Conservation (phyloP, 2,329 filamentous ascomycete genomes). For the Lachnellula hyalina region DNA sequence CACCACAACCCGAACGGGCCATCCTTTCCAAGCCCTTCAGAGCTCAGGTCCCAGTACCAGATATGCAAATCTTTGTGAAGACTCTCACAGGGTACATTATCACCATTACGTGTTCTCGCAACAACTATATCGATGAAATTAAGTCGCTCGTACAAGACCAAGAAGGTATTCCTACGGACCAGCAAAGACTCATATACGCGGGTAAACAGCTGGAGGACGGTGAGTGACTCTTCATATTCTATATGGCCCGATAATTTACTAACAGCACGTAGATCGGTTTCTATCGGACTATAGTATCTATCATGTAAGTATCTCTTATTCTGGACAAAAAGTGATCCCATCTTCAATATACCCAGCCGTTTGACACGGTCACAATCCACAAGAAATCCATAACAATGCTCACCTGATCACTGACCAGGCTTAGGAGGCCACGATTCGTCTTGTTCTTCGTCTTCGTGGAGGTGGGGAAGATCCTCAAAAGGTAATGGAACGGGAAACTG, state of each 20-base stretch:
- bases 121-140: constrained; percentile 96
- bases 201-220: constrained; percentile 98
- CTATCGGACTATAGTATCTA: not conserved
- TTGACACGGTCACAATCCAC: not conserved
- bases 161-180: constrained; percentile 92
- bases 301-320: not conserved
- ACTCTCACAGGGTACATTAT: constrained; percentile 99
- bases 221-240: not conserved
- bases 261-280: not conserved
- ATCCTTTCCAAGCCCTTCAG: too few relatives aligned
- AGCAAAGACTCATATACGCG: constrained; percentile 94
- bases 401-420: not conserved
- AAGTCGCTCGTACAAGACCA: constrained; percentile 99
- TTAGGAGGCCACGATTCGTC: not conserved
- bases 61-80: constrained; percentile 70
- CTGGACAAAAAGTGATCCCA: too few relatives aligned
- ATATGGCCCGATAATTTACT: not conserved
- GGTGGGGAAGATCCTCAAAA: not conserved
- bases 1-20: not conserved
- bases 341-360: too few relatives aligned
- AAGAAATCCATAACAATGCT: too few relatives aligned
- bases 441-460: not conserved
- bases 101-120: constrained; percentile 96
- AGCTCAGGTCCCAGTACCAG: constrained; percentile 1
- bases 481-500: not conserved